Percentiles rank a stretch among this genome's conserved stretches.
These are phyloP conservation scores for Quercus lobata DNA, from an alignment of 331 rosid genomes.

Conservation along the genomic window DNA sequence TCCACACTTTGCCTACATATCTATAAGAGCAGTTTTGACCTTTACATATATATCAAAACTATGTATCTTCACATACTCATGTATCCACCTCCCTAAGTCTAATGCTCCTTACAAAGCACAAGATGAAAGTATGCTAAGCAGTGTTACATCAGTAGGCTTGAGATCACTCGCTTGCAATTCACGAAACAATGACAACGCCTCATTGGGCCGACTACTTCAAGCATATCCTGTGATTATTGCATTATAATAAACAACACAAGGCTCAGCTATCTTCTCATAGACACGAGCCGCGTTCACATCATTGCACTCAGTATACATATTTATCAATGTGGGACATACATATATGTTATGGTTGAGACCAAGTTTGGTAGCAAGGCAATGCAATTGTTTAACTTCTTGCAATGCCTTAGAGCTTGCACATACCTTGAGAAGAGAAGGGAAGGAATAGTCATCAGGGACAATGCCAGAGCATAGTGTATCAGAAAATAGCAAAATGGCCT, in stretches of 20 bases:
- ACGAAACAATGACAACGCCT: constrained; percentile 78
- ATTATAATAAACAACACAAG: constrained; percentile 61
- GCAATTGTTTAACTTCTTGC: constrained; percentile 67
- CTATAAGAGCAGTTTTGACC: constrained; percentile 80
- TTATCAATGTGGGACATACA: constrained; percentile 64
- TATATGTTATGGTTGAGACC: constrained; percentile 39
- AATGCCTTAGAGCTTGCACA: constrained; percentile 65
- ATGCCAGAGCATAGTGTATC: constrained; percentile 30
- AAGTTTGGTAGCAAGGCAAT: constrained; percentile 59
- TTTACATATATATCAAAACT: constrained; percentile 61
- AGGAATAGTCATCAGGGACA: constrained; percentile 57
- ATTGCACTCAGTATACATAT: constrained; percentile 55
- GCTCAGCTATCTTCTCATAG: constrained; percentile 58
- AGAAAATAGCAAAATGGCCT: constrained; percentile 44
- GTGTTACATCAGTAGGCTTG: constrained; percentile 68
- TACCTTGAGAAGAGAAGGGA: constrained; percentile 69
- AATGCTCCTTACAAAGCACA: constrained; percentile 68
- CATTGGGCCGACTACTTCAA: constrained; percentile 57
- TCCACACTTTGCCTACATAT: constrained; percentile 86
- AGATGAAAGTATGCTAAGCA: constrained; percentile 68
- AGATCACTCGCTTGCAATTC: constrained; percentile 59
- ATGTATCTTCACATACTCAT: constrained; percentile 70
- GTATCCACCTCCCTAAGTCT: constrained; percentile 77
- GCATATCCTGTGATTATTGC: constrained; percentile 70
- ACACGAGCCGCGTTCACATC: constrained; percentile 56